Base-by-base conservation (phyloP, 108 stramenopile genomes). In the Pseudonitzschia multistriata region DNA sequence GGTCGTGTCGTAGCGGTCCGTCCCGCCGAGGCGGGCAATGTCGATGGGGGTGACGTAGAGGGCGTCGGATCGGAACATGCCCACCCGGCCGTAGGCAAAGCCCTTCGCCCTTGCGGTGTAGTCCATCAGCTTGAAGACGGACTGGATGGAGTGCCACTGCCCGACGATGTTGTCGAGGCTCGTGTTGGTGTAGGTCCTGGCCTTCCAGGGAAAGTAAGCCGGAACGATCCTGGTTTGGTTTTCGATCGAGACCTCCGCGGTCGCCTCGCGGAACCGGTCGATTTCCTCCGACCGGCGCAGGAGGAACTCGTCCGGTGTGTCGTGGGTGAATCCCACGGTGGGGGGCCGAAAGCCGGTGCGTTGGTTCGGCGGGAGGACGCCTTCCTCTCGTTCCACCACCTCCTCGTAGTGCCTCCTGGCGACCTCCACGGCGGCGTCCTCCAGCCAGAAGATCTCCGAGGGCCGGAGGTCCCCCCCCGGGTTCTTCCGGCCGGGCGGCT, bases 41-140 rank as follows among this genome's bases (percentile, higher is more conserved):
- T 80, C 79, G 35, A 84, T 69, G 10, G 83, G 83, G 15, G 77
- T 80, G 30, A 78, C 42, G 68, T 75, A 84, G 15, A 84, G 45
- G 34, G 68, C 79, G 73, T 84, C 83, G 45, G 66, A 67, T 29
- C 83, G 83, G 28, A 84, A 71, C 77, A 84, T 78, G 3, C 73
- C 83, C 5, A 84, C 83, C 24, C 79, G 79, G 45, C 40, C 27
- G 49, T 84, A 80, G 15, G 33, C 19, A 14, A 69, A 0, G 25
- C 66, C 67, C n/a, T 56, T 24, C 49, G 42, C 62, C n/a, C 67
- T 66, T 6, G 56, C 70, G 4, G 66, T 50, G 17, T 49, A 34
- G 34, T 81, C 76, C 82, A 83, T 79, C 6, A 76, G 39, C 48
- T 79, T 73, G 70, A 71, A 83, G 22, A 55, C 73, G 27, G 57